Base-by-base conservation (phyloP, 2,329 filamentous ascomycete genomes). In the Polychaeton citri region DNA sequence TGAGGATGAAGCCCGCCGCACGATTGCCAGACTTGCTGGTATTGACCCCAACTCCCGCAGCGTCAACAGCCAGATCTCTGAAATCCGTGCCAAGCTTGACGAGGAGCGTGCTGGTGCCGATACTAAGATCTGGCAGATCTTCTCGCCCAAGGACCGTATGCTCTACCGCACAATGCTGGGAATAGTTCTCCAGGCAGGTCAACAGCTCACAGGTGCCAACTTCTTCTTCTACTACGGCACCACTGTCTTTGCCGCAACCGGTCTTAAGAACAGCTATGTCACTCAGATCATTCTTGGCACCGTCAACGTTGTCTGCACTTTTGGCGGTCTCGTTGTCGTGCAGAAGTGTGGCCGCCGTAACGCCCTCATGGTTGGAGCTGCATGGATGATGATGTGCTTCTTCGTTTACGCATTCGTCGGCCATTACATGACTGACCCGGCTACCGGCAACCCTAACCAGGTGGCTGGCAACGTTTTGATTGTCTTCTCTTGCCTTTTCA, bases 191-290 rank as follows among this genome's bases (percentile, higher is more conserved):
- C 74, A 80, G 55, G 69, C 73, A 30, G 69, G 76, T 5, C 76
- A 81, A 54, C 78, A 82, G 50, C 62, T 82, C 2, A 80, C 76
- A 1, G 78, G 78, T 20, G 74, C 71, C 39, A 79, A 79, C 58
- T 79, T 74, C 58, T 32, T 32, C 30, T 32, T 32, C 57, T 68
- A 68, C 53, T 68, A 66, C 42, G 65, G 65, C n/a, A 46, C 41
- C 43, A 65, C 64, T 41, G 65, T 67, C 17, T 59, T 77, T 21
- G 18, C 35, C 13, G 30, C 37, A 13, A 41, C 43, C 13, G 43
- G 43, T 6, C 35, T 46, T 30, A 35, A 39, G 36, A 45, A 45
- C 24, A 33, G 40, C 6, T 45, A 65, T 42, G 45, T 60, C 28
- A 61, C 66, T 32, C 60, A 60, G 16, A 57, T 68, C 32, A 68